Percentiles rank a stretch among this genome's conserved stretches.
Evolutionary conservation across 352 stramenopile genomes (phyloP).

Genomic region (Globisporangium yorkense): DNA sequence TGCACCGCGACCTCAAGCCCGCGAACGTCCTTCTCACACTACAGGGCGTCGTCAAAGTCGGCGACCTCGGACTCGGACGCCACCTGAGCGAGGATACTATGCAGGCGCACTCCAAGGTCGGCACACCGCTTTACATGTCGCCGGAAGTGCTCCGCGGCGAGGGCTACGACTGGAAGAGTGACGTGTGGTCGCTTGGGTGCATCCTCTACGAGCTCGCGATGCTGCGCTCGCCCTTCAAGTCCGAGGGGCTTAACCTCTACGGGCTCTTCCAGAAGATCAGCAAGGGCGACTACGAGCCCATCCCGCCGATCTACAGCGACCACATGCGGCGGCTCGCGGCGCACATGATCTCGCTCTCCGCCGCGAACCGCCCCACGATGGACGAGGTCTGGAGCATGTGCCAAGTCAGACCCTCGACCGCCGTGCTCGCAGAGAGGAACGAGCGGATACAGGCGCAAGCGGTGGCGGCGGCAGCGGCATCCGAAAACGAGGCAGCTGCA

Average conservation of each 20-base stretch:
- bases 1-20: conserved; percentile 93
- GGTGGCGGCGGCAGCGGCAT: not conserved
- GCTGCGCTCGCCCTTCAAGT: conserved; percentile 93
- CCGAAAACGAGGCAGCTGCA: not conserved
- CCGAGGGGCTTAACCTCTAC: conserved; percentile 87
- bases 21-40: conserved; percentile 93
- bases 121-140: conserved; percentile 94
- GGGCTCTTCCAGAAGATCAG: conserved; percentile 92
- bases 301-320: conserved; percentile 59
- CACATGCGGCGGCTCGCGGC: conserved; percentile 48
- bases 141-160: conserved; percentile 91
- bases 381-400: conserved; percentile 61
- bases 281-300: conserved; percentile 73
- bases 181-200: conserved; percentile 94
- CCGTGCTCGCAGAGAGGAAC: conserved; percentile 9
- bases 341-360: conserved; percentile 65
- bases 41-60: conserved; percentile 88
- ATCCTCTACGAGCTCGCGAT: conserved; percentile 95
- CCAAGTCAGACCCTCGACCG: conserved; percentile 22
- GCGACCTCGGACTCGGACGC: conserved; percentile 70
- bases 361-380: conserved; percentile 53
- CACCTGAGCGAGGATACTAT: conserved; percentile 78
- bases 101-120: conserved; percentile 88
- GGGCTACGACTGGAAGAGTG: conserved; percentile 94
- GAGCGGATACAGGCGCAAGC: conserved; percentile 7